These are phyloP conservation scores for Dipteronia sinensis DNA, from an alignment of 345 rosid genomes.

Conservation along the genomic window DNA sequence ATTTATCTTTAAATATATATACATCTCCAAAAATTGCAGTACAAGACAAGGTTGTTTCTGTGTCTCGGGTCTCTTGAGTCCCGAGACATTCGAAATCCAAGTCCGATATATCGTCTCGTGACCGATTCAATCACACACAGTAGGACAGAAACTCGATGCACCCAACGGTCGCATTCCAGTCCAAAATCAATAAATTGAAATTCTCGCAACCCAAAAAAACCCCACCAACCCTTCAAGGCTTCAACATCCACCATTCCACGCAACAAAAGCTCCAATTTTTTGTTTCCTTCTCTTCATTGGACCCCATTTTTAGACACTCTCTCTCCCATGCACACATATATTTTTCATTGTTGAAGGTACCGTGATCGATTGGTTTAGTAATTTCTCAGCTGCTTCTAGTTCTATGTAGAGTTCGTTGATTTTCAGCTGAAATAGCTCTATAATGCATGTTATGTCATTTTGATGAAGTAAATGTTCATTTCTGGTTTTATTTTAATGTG, in stretches of 20 bases:
- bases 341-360: neutral
- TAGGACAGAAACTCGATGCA: constrained; percentile 1
- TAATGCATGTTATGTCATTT: no score
- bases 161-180: neutral
- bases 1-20: no score
- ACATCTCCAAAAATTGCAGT: no score
- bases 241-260: constrained; percentile 2
- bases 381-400: neutral
- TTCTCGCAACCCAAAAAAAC: neutral
- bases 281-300: neutral
- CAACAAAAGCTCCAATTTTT: neutral
- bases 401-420: neutral
- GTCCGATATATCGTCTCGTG: neutral
- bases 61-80: neutral
- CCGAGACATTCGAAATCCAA: neutral
- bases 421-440: constrained; percentile 4
- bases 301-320: neutral
- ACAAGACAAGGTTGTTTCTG: neutral
- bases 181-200: neutral
- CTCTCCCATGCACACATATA: no score
- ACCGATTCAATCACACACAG: neutral
- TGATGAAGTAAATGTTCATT: neutral
- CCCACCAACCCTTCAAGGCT: neutral
- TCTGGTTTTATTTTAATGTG: neutral
- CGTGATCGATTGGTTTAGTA: neutral